Evolutionary conservation across 2,329 filamentous ascomycete genomes (phyloP), one percentile per base, ranked within the genome.

Genomic region (Akanthomyces lecanii): DNA sequence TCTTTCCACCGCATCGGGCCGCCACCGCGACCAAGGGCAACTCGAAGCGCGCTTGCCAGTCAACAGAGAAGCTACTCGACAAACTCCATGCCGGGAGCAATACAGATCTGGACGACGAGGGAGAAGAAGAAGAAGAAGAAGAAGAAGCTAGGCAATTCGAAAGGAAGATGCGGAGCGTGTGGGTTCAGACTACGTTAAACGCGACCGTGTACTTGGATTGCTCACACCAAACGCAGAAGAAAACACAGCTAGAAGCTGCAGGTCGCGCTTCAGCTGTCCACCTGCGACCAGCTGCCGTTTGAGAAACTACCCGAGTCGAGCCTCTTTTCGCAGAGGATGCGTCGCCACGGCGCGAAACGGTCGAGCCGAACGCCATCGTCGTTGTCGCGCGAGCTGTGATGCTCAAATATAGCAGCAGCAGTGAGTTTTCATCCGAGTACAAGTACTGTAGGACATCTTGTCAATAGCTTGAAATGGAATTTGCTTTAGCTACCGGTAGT

Each of bases 171-270:
- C 25, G 44, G n/a, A 50, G 33, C 30, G 55, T 47, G 55, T 58
- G 30, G 8, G 55, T 58, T 1, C 6, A 25, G 3, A 52, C n/a
- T 42, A 18, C 3, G 16, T 12, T 21, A 14, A 40, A 28, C n/a
- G 28, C 16, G 23, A 21, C 25, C 11, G 18, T 11, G 18, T 5
- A 18, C 30, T 7, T 7, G 4, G 55, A 18, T 18, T 54, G 28
- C 59, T 61, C 4, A 61, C 38, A 25, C 40, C 25, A 3, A 10
- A 12, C n/a, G 12, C 28, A 61, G 59, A 21, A 40, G 30, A 48
- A 47, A 47, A 28, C 4, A 42, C 10, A 61, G 59, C 59, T 33
- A 40, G n/a, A 44, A 28, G 25, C 50, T 61, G 18, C 59, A 61
- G 30, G 5, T 5, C 7, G 40, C 30, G 38, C 30, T 61, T 5